Conservation (phyloP, 2,329 filamentous ascomycete genomes). For the Fusarium udum region DNA sequence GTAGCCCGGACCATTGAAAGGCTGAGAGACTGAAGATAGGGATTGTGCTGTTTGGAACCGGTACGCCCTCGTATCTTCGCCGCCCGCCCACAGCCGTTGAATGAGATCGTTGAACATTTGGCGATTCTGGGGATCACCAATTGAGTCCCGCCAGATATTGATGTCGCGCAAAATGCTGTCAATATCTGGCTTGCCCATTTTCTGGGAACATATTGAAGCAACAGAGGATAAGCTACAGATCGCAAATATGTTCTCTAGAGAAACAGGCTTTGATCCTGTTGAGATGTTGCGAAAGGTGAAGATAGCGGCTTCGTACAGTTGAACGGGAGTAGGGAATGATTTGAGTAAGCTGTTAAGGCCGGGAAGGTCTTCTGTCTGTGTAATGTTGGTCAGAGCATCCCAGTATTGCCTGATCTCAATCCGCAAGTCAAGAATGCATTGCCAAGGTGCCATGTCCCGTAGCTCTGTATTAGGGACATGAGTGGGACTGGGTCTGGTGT, state of each 20-base stretch:
- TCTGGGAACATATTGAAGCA: no score
- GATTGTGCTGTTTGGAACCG: neutral
- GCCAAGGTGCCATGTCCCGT: neutral
- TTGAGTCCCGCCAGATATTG: neutral
- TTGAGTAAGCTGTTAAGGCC: rapidly evolving
- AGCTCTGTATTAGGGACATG: neutral
- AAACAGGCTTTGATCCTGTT: neutral
- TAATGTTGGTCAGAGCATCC: rapidly evolving
- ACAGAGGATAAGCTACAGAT: neutral
- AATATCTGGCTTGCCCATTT: rapidly evolving
- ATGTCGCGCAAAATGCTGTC: neutral
- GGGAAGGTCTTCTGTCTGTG: rapidly evolving
- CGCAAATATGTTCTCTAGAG: neutral
- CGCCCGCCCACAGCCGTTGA: neutral
- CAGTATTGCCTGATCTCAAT: neutral
- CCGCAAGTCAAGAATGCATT: neutral
- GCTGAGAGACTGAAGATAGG: rapidly evolving
- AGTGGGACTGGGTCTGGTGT: neutral
- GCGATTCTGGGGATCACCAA: neutral
- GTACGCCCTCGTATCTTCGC: rapidly evolving
- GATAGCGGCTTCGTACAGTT: rapidly evolving
- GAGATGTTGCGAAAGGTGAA: neutral
- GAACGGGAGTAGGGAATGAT: neutral
- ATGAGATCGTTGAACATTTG: neutral
- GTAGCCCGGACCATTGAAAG: rapidly evolving